Evolutionary conservation across 1,284 basidiomycete species (phyloP).

Genomic region (Sporisorium reilianum): DNA sequence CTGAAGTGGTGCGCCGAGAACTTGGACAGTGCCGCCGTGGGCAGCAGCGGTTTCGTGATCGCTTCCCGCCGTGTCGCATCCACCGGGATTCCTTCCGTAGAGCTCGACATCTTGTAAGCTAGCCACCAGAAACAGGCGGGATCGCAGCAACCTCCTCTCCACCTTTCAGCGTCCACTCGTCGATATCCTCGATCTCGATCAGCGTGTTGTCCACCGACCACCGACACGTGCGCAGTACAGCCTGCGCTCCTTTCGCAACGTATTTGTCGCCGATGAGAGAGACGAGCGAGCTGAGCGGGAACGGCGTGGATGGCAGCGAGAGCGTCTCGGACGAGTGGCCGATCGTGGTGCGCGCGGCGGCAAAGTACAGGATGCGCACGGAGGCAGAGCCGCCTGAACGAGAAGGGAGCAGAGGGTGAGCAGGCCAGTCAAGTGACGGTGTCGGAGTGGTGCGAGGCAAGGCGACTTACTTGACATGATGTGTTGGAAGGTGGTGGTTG

Average conservation of each 20-base stretch:
- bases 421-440: background rate
- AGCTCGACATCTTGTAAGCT: constrained; percentile 9
- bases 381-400: background rate
- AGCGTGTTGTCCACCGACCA: constrained; percentile 79
- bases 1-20: constrained; percentile 71
- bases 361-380: constrained; percentile 42
- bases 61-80: constrained; percentile 4
- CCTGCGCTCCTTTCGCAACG: background rate
- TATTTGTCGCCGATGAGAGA: constrained; percentile 71
- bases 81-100: background rate
- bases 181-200: constrained; percentile 78
- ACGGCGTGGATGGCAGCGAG: constrained; percentile 47
- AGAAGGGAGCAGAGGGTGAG: background rate
- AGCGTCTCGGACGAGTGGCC: constrained; percentile 28
- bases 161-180: constrained; percentile 72
- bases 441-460: background rate
- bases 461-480: constrained; percentile 28
- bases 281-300: constrained; percentile 74
- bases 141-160: constrained; percentile 84
- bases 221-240: constrained; percentile 24
- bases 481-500: background rate
- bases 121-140: constrained; percentile 79
- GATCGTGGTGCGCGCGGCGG: constrained; percentile 38
- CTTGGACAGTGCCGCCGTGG: constrained; percentile 2
- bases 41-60: constrained; percentile 12